Conservation (phyloP, 2,329 filamentous ascomycete species). For the Fusarium verrucosum region DNA sequence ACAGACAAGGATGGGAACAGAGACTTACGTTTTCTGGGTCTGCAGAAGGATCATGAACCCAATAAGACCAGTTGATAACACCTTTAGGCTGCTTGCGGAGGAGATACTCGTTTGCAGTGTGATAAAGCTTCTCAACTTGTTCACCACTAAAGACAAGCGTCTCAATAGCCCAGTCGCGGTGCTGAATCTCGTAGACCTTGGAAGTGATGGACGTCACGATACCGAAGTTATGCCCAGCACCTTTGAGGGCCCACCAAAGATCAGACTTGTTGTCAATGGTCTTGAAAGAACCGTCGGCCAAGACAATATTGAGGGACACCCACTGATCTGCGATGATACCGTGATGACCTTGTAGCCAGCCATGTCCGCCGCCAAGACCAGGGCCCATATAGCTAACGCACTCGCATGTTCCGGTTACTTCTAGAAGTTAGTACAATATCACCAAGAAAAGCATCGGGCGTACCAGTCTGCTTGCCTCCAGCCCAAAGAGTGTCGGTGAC, state of each 20-base stretch:
- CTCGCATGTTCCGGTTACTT: slow-evolving; percentile 42
- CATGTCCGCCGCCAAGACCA: slow-evolving; percentile 46
- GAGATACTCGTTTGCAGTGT: slow-evolving; percentile 56
- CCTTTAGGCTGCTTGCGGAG: slow-evolving; percentile 54
- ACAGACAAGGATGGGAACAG: accelerated
- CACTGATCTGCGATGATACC: slow-evolving; percentile 50
- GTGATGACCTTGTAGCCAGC: slow-evolving; percentile 44
- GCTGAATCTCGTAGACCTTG: slow-evolving; percentile 46
- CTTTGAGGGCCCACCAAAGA: slow-evolving; percentile 50
- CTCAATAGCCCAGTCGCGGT: slow-evolving; percentile 43
- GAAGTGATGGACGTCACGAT: slow-evolving; percentile 46
- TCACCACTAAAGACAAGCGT: slow-evolving; percentile 58
- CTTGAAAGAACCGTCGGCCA: slow-evolving; percentile 43
- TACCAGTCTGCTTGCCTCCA: slow-evolving; percentile 60
- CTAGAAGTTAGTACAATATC: background rate
- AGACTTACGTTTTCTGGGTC: slow-evolving; percentile 54
- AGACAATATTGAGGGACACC: slow-evolving; percentile 47
- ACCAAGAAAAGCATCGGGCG: background rate
- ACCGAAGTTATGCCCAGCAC: slow-evolving; percentile 49
- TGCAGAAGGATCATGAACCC: slow-evolving; percentile 52
- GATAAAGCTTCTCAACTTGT: slow-evolving; percentile 59
- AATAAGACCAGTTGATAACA: slow-evolving; percentile 62
- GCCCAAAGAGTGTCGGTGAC: slow-evolving; percentile 60
- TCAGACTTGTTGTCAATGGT: slow-evolving; percentile 42
- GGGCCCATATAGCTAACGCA: slow-evolving; percentile 46